Percentiles rank a stretch among this genome's conserved stretches.
These are phyloP conservation scores for Aspergillus taichungensis DNA, from an alignment of 495 filamentous ascomycete species.

Conservation along the genomic window DNA sequence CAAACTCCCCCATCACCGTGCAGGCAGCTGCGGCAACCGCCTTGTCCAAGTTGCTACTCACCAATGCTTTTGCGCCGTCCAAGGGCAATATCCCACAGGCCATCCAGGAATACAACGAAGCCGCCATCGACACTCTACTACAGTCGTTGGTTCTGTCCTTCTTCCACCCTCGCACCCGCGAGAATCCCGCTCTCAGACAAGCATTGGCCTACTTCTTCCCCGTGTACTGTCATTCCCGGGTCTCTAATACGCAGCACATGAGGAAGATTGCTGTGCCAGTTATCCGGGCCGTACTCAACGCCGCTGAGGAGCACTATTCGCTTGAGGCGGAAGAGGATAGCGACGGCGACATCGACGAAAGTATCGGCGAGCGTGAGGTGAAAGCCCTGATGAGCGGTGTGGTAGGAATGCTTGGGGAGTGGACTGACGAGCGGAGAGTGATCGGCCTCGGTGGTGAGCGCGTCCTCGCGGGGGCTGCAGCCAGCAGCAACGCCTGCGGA, in stretches of 20 bases:
- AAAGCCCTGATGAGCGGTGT: conserved; percentile 72
- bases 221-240: conserved; percentile 79
- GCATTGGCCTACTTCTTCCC: conserved; percentile 91
- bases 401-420: conserved; percentile 76
- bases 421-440: conserved; percentile 90
- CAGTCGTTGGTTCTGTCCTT: conserved; percentile 75
- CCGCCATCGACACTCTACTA: conserved; percentile 55
- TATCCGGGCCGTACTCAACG: conserved; percentile 50
- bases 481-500: conserved; percentile 40
- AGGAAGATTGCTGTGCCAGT: conserved; percentile 57
- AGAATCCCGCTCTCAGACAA: conserved; percentile 82
- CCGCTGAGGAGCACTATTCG: conserved; percentile 41
- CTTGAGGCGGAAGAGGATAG: conserved; percentile 47
- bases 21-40: conserved; percentile 77
- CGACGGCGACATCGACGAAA: conserved; percentile 52
- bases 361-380: conserved; percentile 65
- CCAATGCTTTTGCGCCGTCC: conserved; percentile 39
- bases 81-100: conserved; percentile 29
- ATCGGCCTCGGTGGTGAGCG: conserved; percentile 57
- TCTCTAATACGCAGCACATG: conserved; percentile 76
- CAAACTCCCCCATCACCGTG: conserved; percentile 57
- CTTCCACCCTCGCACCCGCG: conserved; percentile 77
- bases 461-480: conserved; percentile 42
- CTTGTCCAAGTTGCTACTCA: conserved; percentile 78
- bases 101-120: conserved; percentile 40